Conservation (phyloP, 148 eudicot species). For the Beta vulgaris region DNA sequence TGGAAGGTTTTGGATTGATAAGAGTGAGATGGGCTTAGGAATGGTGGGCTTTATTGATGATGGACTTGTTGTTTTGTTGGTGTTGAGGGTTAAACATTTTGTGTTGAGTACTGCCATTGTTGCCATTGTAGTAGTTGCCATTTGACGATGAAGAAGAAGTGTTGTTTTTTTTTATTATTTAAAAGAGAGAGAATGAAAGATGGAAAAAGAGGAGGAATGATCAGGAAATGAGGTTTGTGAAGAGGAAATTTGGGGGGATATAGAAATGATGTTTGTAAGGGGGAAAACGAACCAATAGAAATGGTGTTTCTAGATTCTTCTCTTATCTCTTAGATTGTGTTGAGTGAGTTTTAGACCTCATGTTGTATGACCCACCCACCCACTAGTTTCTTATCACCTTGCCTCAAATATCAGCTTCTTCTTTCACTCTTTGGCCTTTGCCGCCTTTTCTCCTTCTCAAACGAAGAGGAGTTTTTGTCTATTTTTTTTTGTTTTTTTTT, state of each 20-base stretch:
- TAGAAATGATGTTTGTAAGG: neutral
- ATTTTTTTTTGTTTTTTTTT: neutral
- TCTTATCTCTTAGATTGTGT: slow-evolving; percentile 58
- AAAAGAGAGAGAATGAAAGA: neutral
- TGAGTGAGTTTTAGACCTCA: slow-evolving; percentile 51
- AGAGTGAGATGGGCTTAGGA: slow-evolving; percentile 50
- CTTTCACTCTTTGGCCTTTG: neutral
- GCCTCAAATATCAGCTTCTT: slow-evolving; percentile 1
- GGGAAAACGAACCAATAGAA: slow-evolving; percentile 46
- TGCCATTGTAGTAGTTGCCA: slow-evolving; percentile 86
- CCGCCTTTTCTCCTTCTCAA: neutral
- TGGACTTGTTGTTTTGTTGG: slow-evolving; percentile 26
- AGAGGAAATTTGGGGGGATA: neutral
- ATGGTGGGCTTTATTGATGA: slow-evolving; percentile 36
- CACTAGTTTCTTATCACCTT: slow-evolving; percentile 56
- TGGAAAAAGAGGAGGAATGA: neutral
- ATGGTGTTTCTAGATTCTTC: slow-evolving; percentile 45
- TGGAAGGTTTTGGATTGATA: slow-evolving; percentile 48
- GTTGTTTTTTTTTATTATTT: neutral
- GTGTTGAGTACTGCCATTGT: slow-evolving; percentile 70
- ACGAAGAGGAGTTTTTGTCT: no score
- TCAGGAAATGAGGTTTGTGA: neutral
- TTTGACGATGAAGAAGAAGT: slow-evolving; percentile 9
- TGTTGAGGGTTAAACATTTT: slow-evolving; percentile 43
- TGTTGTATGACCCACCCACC: slow-evolving; percentile 43